Base-by-base conservation (phyloP, 306 rosid species). In the Cajanus cajan region DNA sequence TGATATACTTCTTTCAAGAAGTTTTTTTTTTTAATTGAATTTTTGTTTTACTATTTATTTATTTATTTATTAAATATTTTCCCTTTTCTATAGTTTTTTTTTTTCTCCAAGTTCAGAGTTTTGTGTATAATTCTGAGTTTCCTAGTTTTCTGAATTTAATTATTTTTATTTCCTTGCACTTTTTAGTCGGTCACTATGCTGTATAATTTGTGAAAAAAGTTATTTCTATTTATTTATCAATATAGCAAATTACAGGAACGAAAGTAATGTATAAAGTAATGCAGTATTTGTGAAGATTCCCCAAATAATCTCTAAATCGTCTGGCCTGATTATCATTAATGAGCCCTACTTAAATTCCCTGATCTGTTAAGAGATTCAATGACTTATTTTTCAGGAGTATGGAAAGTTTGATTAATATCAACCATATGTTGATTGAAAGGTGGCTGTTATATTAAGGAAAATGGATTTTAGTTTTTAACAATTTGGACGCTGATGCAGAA, bases 381-480 rank as follows among this genome's bases (percentile, higher is more conserved):
- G 16, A 14, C 67, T n/a, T 61, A 61, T 40, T 5, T 39, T 61
- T 8, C 11, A 47, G 78, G 24, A 79, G 64, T 12, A 47, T 58
- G 52, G 12, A 64, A 76, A 79, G 5, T 40, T 47, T 31, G 22
- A 44, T 18, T 50, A 48, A 48, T 48, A 28, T 61, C 9, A 34
- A 36, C 16, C 28, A 36, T 8, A 44, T 47, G 37, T 44, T 3
- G 11, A 16, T 70, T 52, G 34, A 70, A 61, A 45, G 63, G 36
- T 70, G 33, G 31, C 63, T 58, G 13, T 43, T 47, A 70, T 37
- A 61, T 48, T 41, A n/a, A 31, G 63, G 62, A 57, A 69, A 51
- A 37, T 40, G n/a, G 19, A 21, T 51, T 65, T 51, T 77, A 78
- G 21, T 51, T 80, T 24, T 72, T 73, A 22, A 19, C 9, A 45